phyloP scores from a whole-genome alignment of 768 basidiomycete genomes.

The Xerocomellus dryophilus region DNA sequence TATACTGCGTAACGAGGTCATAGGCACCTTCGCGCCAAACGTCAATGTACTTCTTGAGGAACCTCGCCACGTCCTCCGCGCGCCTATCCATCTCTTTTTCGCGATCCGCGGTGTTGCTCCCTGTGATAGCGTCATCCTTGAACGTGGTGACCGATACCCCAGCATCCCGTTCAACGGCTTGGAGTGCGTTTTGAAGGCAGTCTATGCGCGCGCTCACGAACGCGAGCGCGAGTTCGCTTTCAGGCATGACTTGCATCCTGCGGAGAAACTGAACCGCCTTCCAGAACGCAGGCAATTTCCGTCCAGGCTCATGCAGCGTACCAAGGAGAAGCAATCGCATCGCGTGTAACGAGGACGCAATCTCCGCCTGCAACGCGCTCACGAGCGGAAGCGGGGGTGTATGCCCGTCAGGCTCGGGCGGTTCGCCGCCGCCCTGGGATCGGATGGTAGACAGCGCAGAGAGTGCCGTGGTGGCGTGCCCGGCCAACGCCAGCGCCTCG shows the following conservation, averaged over 20 bases:
- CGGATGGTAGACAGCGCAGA: slow-evolving; percentile 36
- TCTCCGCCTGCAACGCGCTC: slow-evolving; percentile 60
- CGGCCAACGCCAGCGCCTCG: slow-evolving; percentile 83
- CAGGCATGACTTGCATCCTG: slow-evolving; percentile 71
- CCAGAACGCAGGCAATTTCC: slow-evolving; percentile 85
- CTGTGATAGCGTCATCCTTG: slow-evolving; percentile 13
- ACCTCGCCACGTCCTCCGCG: slow-evolving; percentile 69
- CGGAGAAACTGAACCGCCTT: slow-evolving; percentile 87
- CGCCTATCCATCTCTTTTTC: slow-evolving; percentile 53
- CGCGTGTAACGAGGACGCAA: slow-evolving; percentile 55
- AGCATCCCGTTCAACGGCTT: slow-evolving; percentile 45
- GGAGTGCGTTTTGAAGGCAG: slow-evolving; percentile 58
- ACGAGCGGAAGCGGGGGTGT: slow-evolving; percentile 24
- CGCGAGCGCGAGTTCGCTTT: slow-evolving; percentile 77
- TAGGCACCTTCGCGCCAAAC: slow-evolving; percentile 90
- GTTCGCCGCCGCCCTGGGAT: slow-evolving; percentile 30
- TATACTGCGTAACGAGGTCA: slow-evolving; percentile 87
- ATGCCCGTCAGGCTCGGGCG: slow-evolving; percentile 45
- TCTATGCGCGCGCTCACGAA: slow-evolving; percentile 75
- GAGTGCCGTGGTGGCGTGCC: slow-evolving; percentile 60
- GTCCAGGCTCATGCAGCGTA: slow-evolving; percentile 75
- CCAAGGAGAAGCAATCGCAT: slow-evolving; percentile 79
- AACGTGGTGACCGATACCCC: slow-evolving; percentile 33
- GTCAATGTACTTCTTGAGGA: slow-evolving; percentile 85
- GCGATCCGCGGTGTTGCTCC: slow-evolving; percentile 29